These are phyloP conservation scores for Cyclanthera cordifolia DNA, from an alignment of 306 rosid species.

Conservation along the genomic window DNA sequence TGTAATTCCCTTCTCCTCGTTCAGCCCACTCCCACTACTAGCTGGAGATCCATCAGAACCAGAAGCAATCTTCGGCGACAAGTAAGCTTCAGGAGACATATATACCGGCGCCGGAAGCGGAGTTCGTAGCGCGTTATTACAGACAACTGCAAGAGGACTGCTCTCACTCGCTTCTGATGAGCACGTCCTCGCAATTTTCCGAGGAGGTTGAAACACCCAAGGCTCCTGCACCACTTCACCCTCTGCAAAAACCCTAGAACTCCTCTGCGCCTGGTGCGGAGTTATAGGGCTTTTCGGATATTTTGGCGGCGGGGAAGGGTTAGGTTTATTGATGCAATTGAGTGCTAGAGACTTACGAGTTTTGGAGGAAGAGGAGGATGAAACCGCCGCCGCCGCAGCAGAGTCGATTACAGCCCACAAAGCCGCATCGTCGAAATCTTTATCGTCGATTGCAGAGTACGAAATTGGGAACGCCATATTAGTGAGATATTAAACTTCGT, in stretches of 20 bases:
- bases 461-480: constrained; percentile 35
- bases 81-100: constrained; percentile 36
- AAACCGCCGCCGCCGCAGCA: constrained; percentile 70
- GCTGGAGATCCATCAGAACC: constrained; percentile 33
- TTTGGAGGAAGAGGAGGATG: constrained; percentile 44
- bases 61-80: constrained; percentile 48
- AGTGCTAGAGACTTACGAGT: constrained; percentile 30
- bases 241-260: constrained; percentile 20
- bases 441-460: constrained; percentile 50
- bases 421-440: constrained; percentile 78
- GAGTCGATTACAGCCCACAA: constrained; percentile 89
- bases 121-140: constrained; percentile 32
- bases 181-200: constrained; percentile 38
- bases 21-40: constrained; percentile 17
- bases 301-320: constrained; percentile 36
- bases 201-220: constrained; percentile 53
- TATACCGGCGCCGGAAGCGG: constrained; percentile 27
- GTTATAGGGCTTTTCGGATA: constrained; percentile 18
- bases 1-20: constrained; percentile 27
- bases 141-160: constrained; percentile 48
- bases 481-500: background rate
- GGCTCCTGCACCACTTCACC: constrained; percentile 60
- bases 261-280: constrained; percentile 12
- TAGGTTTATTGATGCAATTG: constrained; percentile 29
- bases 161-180: constrained; percentile 26